Evolutionary conservation across 257 asterid genomes (phyloP), one percentile per base, ranked within the genome.

Genomic region (Sherardia arvensis): DNA sequence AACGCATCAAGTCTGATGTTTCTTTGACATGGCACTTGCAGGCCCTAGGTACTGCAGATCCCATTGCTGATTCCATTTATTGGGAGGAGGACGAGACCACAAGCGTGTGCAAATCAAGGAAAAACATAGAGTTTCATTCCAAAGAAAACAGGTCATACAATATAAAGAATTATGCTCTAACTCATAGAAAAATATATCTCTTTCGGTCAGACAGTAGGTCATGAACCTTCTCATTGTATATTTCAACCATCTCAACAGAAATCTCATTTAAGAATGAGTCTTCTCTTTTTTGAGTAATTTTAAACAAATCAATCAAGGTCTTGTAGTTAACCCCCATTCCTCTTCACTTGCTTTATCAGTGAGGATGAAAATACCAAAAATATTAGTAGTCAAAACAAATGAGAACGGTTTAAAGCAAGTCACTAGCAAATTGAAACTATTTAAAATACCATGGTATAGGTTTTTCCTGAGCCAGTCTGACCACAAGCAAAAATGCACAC

Each of bases 391-490:
- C 11, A 17, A 23, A 38, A 21, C 7, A 58, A 38, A 34, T 51
- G 48, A 25, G 30, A 28, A 14, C 33, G 43, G 30, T n/a, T 26
- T 28, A 55, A 20, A 51, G 45, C 23, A 26, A 26, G 29, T 28
- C 43, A 4, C 21, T 12, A 36, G 30, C 45, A 12, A 8, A 7
- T 5, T 30, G 59, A n/a, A n/a, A n/a, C n/a, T n/a, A n/a, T n/a
- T n/a, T n/a, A n/a, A 74, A 25, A 81, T 38, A 93, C 99, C 99
- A 93, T 93, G 0, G 99, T 93, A 61, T 90, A 85, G 53, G 97
- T 90, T 74, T 93, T 93, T 23, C 99, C 99, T 0, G 99, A 93
- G 70, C 99, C 99, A 64, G 97, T 93, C 74, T 93, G 99, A 26
- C 99, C 99, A 53, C 87, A 93, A 11, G 97, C 99, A 67, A 93